Evolutionary conservation across 2,329 filamentous ascomycete genomes (phyloP).

Genomic region (Aspergillus puulaauensis): DNA sequence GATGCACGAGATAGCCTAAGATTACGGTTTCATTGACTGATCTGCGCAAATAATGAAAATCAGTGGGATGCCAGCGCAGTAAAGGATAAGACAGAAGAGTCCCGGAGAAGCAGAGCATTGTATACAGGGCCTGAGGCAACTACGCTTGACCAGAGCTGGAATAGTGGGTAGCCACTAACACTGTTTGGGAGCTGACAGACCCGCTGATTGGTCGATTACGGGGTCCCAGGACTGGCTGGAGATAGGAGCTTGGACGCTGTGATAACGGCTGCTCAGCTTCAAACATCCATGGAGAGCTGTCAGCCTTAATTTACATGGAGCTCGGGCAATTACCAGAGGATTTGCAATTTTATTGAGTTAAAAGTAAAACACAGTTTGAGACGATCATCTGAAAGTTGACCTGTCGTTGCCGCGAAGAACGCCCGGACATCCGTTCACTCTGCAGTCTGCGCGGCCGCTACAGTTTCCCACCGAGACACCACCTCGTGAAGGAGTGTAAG

Average conservation of each 20-base stretch:
- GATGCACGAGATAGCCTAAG: conserved; percentile 9
- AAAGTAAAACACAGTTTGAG: not conserved
- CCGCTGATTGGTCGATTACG: conserved; percentile 2
- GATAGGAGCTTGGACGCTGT: not conserved
- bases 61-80: not conserved
- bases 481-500: too few species aligned
- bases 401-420: too few species aligned
- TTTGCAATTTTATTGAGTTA: not conserved
- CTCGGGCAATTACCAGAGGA: not conserved
- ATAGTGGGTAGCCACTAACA: not conserved
- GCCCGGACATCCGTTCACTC: too few species aligned
- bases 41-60: conserved; percentile 15
- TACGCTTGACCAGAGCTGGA: too few species aligned
- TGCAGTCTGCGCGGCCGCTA: too few species aligned
- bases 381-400: too few species aligned
- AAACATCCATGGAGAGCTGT: not conserved
- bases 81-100: not conserved
- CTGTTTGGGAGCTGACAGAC: not conserved
- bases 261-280: not conserved
- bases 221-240: conserved; percentile 6
- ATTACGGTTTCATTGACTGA: conserved; percentile 18
- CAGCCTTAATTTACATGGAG: not conserved
- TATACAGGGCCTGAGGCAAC: too few species aligned
- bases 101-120: not conserved
- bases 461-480: too few species aligned